Evolutionary conservation across 306 rosid species (phyloP), one percentile per base, ranked within the genome.

Genomic region (Dalbergia oliveri): DNA sequence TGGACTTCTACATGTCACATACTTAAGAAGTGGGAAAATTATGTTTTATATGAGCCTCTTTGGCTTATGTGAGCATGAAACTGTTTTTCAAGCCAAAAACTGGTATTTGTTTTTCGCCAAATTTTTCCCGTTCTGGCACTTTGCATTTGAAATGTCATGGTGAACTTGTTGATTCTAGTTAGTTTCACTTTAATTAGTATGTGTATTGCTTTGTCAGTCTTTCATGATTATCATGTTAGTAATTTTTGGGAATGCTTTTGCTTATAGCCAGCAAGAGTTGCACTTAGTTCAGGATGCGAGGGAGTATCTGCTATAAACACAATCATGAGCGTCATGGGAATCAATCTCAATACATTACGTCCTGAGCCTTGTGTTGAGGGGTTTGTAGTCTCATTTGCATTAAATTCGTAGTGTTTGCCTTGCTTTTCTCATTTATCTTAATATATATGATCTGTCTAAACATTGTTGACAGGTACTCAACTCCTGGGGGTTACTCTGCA

Each of bases 341-440:
- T 95, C 86, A 91, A 95, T 88, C 96, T 95, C 14, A 50, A 72
- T 11, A 93, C 92, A 5, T 86, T 95, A 82, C 96, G 94, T 23
- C 99, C 99, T 0, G 99, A 95, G 88, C 99, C 99, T 76, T 93
- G 96, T 66, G 99, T 95, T 15, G 99, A 95, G 88, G 99, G 98
- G 99, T 93, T 73, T 72, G 91, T 68, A 72, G 81, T 81, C 81
- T 84, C 50, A 66, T 83, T 58, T 53, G 35, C 19, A 18, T 34
- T 59, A 66, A 71, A 39, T 60, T 72, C 72, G n/a, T 72, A 12
- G 53, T 54, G 1, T 87, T 81, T 45, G 37, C 64, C 23, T 75
- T 84, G 43, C 14, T 69, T 2, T 45, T 50, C 59, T 49, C 79
- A 33, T 69, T 82, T 41, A 60, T 66, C 60, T 45, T 50, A 59